A percentile compares a stretch with the other conserved stretches of the same genome.
These are phyloP conservation scores for Paramarasmius palmivorus DNA, from an alignment of 1,284 basidiomycete genomes.

Conservation along the genomic window DNA sequence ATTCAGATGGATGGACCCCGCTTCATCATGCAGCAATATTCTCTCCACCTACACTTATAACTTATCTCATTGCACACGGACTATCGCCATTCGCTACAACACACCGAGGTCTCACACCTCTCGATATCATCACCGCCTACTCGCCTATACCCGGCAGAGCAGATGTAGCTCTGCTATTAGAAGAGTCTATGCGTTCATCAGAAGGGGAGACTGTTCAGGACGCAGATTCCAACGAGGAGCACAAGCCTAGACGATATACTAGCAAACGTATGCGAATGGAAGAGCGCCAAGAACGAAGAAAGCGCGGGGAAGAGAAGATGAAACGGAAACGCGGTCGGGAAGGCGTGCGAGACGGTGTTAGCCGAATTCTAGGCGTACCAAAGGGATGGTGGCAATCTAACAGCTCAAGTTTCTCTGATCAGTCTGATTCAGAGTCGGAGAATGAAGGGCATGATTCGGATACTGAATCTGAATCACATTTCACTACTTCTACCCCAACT, in stretches of 20 bases:
- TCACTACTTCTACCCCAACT: constrained; percentile 26
- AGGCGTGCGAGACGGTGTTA: constrained; percentile 53
- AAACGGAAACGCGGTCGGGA: constrained; percentile 55
- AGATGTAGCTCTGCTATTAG: constrained; percentile 77
- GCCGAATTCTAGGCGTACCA: constrained; percentile 54
- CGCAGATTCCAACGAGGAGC: constrained; percentile 65
- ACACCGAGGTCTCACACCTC: constrained; percentile 73
- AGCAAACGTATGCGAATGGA: too few relatives aligned
- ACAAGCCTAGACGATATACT: constrained; percentile 45
- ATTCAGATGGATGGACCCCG: constrained; percentile 87
- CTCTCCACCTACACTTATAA: constrained; percentile 88
- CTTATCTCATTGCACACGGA: constrained; percentile 90
- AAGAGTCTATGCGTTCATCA: constrained; percentile 69
- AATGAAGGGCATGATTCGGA: constrained; percentile 50
- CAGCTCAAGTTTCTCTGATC: constrained; percentile 16
- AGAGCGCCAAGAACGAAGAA: constrained; percentile 24
- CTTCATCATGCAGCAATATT: constrained; percentile 92
- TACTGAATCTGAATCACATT: constrained; percentile 54
- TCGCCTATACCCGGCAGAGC: constrained; percentile 78
- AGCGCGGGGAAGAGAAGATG: constrained; percentile 55
- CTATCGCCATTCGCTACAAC: constrained; percentile 80
- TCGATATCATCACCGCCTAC: constrained; percentile 84
- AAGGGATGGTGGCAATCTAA: constrained; percentile 66
- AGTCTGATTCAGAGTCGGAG: constrained; percentile 43
- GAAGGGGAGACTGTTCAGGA: constrained; percentile 64